Percentiles rank a stretch among this genome's conserved stretches.
Evolutionary conservation across 73 alveolate genomes (phyloP).

Genomic region (Blepharisma japonicum): DNA sequence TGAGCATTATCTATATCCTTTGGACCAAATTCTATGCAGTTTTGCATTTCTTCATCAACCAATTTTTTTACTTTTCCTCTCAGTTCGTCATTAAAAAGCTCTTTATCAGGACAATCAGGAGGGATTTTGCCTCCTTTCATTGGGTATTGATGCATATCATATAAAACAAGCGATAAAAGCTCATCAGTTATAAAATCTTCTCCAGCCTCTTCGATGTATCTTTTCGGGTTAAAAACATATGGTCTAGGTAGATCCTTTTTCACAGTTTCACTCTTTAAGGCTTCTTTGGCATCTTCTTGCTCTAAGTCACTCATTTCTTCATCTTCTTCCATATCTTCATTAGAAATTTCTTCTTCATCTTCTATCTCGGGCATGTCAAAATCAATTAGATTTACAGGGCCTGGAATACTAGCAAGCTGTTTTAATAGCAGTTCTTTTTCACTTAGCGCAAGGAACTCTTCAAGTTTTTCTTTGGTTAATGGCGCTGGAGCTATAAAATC

Average conservation of each 20-base stretch:
- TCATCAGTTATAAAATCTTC: slow-evolving; percentile 4
- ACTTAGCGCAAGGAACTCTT: slow-evolving; percentile 33
- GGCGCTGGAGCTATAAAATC: slow-evolving; percentile 12
- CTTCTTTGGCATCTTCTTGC: slow-evolving; percentile 34
- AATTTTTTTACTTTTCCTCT: slow-evolving; percentile 23
- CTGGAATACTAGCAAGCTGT: slow-evolving; percentile 52
- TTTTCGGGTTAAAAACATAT: slow-evolving; percentile 38
- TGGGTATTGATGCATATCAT: slow-evolving; percentile 24
- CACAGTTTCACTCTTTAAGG: not conserved
- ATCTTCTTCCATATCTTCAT: slow-evolving; percentile 60
- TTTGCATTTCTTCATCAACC: slow-evolving; percentile 32
- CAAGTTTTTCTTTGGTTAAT: slow-evolving; percentile 35
- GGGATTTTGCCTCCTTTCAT: slow-evolving; percentile 27
- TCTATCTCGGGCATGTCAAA: slow-evolving; percentile 49
- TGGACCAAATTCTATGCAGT: not conserved
- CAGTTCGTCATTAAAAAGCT: slow-evolving; percentile 15
- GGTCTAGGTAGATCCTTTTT: slow-evolving; percentile 55
- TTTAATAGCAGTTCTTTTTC: slow-evolving; percentile 27
- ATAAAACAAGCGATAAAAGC: not conserved
- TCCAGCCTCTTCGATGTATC: not conserved
- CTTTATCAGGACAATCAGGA: not conserved
- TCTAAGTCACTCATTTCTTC: slow-evolving; percentile 57
- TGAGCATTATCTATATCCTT: slow-evolving; percentile 21
- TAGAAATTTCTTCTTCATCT: slow-evolving; percentile 34
- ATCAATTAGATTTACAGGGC: slow-evolving; percentile 69